phyloP scores from a whole-genome alignment of 805 yeast genomes.

The Candida stauntonica region DNA sequence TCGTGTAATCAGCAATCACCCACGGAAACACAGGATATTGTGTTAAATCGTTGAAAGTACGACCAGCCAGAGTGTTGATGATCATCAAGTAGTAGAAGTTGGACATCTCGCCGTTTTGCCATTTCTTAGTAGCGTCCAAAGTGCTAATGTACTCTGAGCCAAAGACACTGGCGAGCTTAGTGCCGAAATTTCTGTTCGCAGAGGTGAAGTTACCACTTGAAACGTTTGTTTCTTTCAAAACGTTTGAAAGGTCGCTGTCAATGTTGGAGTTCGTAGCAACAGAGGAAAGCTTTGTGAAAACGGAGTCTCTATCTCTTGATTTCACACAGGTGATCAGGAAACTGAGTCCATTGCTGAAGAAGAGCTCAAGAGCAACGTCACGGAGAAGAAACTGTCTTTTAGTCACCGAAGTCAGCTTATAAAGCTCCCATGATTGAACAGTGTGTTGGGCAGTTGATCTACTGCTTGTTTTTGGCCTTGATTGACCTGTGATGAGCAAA shows the following conservation, averaged over 20 bases:
- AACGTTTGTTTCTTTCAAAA: slow-evolving; percentile 43
- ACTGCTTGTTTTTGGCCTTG: slow-evolving; percentile 20
- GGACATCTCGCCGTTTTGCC: slow-evolving; percentile 77
- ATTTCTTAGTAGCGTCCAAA: slow-evolving; percentile 55
- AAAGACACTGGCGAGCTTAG: slow-evolving; percentile 44
- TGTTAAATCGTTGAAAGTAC: slow-evolving; percentile 84
- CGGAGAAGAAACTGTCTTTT: slow-evolving; percentile 73
- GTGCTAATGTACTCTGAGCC: slow-evolving; percentile 32
- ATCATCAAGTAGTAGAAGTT: slow-evolving; percentile 80
- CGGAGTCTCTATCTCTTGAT: slow-evolving; percentile 48
- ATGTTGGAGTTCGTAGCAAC: slow-evolving; percentile 45
- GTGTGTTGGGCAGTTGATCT: slow-evolving; percentile 35
- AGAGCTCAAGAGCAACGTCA: slow-evolving; percentile 77
- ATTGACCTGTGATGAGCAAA: slow-evolving; percentile 52
- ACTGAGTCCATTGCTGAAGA: slow-evolving; percentile 70
- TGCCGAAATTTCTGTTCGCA: slow-evolving; percentile 32
- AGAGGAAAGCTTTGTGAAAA: slow-evolving; percentile 45
- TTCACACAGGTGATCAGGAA: slow-evolving; percentile 61
- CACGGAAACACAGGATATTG: slow-evolving; percentile 93
- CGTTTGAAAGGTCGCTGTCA: slow-evolving; percentile 52
- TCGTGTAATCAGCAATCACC: slow-evolving; percentile 80
- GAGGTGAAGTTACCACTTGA: slow-evolving; percentile 32
- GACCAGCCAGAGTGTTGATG: slow-evolving; percentile 78
- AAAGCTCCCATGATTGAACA: slow-evolving; percentile 56
- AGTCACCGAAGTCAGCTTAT: slow-evolving; percentile 57